Evolutionary conservation across 2,329 filamentous ascomycete species (phyloP), one percentile per base, ranked within the genome.

Genomic region (Corinectria fuckeliana): DNA sequence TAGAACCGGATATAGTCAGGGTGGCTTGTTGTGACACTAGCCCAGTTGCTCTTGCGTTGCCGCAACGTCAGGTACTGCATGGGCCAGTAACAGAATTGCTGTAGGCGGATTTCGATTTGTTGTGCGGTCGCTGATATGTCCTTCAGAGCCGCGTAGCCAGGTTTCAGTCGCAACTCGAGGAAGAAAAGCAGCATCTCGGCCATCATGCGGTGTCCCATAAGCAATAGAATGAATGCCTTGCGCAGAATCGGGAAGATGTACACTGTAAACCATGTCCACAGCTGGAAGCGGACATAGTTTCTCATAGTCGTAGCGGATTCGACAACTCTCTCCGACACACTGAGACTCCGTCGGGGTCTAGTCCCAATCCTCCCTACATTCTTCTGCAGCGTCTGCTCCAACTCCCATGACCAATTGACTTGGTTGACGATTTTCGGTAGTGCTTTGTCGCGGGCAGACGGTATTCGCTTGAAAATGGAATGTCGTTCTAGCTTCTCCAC

Each of bases 41-140:
- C 91, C 94, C 95, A 98, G 69, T 96, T 92, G 63, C 89, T 88
- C 72, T 96, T 96, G 36, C 93, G 85, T 71, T 91, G 88, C n/a
- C 93, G 89, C 45, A 99, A 77, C 14, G 93, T 98, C 41, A 94
- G 84, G 73, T 98, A 97, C 75, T 99, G 94, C 77, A 96, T 92
- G 2, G 95, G 96, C 93, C 94, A 98, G 75, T 99, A 99, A 77
- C 94, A 98, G 73, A 98, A 98, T 74, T 99, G 95, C 73, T 98
- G 93, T 20, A 99, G 83, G 5, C 95, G 91, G 65, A 99, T 97
- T 76, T 99, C 95, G 32, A 99, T 89, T 76, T 99, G 95, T 74
- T 99, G 95, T 21, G 95, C 95, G 0, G 94, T 98, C 13, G 95
- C 95, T 28, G 93, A 98, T 42, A 98, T 88, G 73, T 99, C 95